A percentile compares a stretch with the other conserved stretches of the same genome.
Evolutionary conservation across 2,329 filamentous ascomycete species (phyloP).

Genomic region (Mycosphaerella arachidis): DNA sequence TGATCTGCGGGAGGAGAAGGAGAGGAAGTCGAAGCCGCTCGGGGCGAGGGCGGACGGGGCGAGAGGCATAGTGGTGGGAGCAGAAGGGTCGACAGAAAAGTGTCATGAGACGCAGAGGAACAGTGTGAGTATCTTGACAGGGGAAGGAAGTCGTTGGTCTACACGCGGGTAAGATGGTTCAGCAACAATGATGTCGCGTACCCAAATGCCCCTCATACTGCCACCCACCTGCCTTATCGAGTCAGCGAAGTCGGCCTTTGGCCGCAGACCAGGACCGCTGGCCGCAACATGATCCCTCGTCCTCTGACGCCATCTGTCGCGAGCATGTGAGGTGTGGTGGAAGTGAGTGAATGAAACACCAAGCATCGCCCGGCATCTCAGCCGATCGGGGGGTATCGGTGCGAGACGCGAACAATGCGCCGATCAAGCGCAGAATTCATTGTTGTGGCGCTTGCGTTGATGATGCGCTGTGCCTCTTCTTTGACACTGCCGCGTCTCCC

Average conservation of each 20-base stretch:
- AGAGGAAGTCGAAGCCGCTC: constrained; percentile 50
- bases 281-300: neutral
- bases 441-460: neutral
- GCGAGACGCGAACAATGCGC: neutral
- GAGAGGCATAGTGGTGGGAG: constrained; percentile 41
- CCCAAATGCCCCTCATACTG: neutral
- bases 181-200: neutral
- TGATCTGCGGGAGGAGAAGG: constrained; percentile 76
- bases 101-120: neutral
- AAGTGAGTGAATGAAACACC: neutral
- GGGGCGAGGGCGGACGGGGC: constrained; percentile 49
- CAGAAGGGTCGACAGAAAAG: neutral
- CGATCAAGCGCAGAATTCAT: neutral
- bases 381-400: neutral
- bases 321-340: neutral
- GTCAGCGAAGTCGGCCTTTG: neutral
- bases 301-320: neutral
- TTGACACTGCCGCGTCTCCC: neutral
- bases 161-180: neutral
- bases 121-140: neutral
- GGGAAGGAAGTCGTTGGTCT: neutral
- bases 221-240: neutral
- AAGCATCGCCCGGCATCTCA: neutral
- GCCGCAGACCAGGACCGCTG: neutral
- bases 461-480: neutral